phyloP scores from a whole-genome alignment of 2,329 filamentous ascomycete genomes.

The Aspergillus thermomutatus region DNA sequence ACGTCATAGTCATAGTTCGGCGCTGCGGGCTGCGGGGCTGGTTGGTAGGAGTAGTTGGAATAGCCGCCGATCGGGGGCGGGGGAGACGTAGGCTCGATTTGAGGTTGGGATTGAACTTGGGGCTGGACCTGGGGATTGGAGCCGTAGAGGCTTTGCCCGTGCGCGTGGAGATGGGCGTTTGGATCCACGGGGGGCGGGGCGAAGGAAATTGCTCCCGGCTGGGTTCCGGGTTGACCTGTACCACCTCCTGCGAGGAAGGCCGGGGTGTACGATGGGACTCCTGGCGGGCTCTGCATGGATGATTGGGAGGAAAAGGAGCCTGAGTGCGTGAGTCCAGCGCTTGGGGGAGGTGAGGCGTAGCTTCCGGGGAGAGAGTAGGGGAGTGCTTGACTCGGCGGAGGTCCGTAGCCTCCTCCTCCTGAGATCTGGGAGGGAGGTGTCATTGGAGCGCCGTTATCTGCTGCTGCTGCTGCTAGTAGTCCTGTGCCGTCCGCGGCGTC shows the following conservation, averaged over 20 bases:
- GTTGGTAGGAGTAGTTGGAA: constrained; percentile 42
- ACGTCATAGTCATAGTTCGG: constrained; percentile 39
- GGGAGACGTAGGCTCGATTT: constrained; percentile 17
- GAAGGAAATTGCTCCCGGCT: constrained; percentile 28
- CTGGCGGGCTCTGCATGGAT: constrained; percentile 24
- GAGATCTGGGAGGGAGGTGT: constrained; percentile 25
- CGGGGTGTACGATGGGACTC: constrained; percentile 28
- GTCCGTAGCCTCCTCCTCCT: constrained; percentile 19
- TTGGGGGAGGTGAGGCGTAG: constrained; percentile 37
- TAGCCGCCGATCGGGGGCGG: constrained; percentile 35
- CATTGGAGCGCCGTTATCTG: constrained; percentile 36
- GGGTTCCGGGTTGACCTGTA: constrained; percentile 8
- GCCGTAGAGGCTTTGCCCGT: constrained; percentile 26
- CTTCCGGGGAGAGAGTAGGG: constrained; percentile 23
- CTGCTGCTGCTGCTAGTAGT: constrained; percentile 39
- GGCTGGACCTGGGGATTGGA: constrained; percentile 15
- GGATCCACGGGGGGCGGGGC: constrained; percentile 32
- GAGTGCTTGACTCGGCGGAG: constrained; percentile 19
- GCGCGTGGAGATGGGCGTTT: constrained; percentile 34
- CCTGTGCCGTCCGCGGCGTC: constrained; percentile 51
- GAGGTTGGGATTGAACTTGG: constrained; percentile 13
- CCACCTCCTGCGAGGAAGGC: constrained; percentile 16
- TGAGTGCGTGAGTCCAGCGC: constrained; percentile 28
- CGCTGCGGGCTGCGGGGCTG: constrained; percentile 20
- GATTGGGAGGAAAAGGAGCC: constrained; percentile 22